Evolutionary conservation across 495 filamentous ascomycete genomes (phyloP).

Genomic region (Opeltia flavorubescens): DNA sequence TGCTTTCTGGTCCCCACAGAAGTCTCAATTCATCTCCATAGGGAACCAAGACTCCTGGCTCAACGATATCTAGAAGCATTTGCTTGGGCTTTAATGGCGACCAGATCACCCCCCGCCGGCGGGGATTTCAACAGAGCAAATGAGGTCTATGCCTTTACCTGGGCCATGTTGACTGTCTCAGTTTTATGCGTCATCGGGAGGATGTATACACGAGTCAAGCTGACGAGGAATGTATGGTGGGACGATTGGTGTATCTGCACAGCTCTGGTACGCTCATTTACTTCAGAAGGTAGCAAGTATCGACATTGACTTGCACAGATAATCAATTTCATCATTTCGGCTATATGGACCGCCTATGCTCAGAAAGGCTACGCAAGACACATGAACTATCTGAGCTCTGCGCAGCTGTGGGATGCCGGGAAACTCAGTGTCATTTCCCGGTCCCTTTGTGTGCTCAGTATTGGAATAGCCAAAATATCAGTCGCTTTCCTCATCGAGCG

Average conservation of each 20-base stretch:
- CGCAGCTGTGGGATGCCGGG: slow-evolving; percentile 17
- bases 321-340: slow-evolving; percentile 9
- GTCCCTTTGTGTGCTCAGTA: slow-evolving; percentile 12
- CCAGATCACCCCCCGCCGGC: not conserved
- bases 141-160: slow-evolving; percentile 11
- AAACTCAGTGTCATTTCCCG: slow-evolving; percentile 21
- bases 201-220: slow-evolving; percentile 30
- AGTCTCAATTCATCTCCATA: too few species aligned
- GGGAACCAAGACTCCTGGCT: too few species aligned
- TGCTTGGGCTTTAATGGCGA: too few species aligned
- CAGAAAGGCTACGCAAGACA: slow-evolving; percentile 19
- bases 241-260: slow-evolving; percentile 37
- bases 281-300: not conserved
- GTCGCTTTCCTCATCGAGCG: slow-evolving; percentile 12
- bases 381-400: slow-evolving; percentile 12
- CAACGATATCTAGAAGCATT: too few species aligned
- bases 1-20: too few species aligned
- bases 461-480: slow-evolving; percentile 13
- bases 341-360: slow-evolving; percentile 14
- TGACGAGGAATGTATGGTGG: slow-evolving; percentile 30
- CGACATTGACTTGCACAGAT: slow-evolving; percentile 2
- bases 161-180: slow-evolving; percentile 23
- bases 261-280: slow-evolving; percentile 22
- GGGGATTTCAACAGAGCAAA: slow-evolving; percentile 6
- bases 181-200: slow-evolving; percentile 23